Evolutionary conservation across 768 basidiomycete species (phyloP).

Genomic region (Lepiota venenata): DNA sequence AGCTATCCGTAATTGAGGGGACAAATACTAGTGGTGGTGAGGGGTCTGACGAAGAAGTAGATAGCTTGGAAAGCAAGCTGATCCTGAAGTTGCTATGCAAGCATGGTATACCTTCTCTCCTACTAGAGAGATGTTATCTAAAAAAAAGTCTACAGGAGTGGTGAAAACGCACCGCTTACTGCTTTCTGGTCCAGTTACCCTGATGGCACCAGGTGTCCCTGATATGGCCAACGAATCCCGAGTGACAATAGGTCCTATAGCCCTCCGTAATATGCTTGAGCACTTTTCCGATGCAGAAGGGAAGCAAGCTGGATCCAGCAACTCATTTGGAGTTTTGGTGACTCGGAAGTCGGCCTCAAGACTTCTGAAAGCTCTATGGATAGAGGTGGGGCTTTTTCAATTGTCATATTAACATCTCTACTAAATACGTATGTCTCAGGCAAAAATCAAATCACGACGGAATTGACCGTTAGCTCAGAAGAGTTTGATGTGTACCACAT

Average conservation of each 20-base stretch:
- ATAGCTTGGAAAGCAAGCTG: slow-evolving; percentile 68
- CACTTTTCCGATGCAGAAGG: slow-evolving; percentile 70
- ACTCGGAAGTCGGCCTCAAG: slow-evolving; percentile 63
- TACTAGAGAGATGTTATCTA: background rate
- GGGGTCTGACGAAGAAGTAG: slow-evolving; percentile 42
- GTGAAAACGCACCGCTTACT: slow-evolving; percentile 78
- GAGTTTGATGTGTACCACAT: slow-evolving; percentile 82
- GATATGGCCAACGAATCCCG: slow-evolving; percentile 57
- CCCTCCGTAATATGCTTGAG: slow-evolving; percentile 75
- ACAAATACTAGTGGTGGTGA: slow-evolving; percentile 25
- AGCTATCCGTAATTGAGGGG: slow-evolving; percentile 64
- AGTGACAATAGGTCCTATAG: slow-evolving; percentile 68
- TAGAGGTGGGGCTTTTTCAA: slow-evolving; percentile 42
- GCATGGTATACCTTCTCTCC: slow-evolving; percentile 52
- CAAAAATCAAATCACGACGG: slow-evolving; percentile 65
- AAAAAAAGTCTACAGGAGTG: slow-evolving; percentile 49
- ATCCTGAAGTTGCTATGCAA: slow-evolving; percentile 78
- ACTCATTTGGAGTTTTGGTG: slow-evolving; percentile 76
- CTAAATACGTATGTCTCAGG: slow-evolving; percentile 28
- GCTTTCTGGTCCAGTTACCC: slow-evolving; percentile 51
- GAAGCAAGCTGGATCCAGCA: slow-evolving; percentile 70
- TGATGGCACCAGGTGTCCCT: slow-evolving; percentile 66
- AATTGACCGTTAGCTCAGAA: slow-evolving; percentile 70
- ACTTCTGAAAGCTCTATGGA: slow-evolving; percentile 68
- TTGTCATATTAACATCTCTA: background rate